Base-by-base conservation (phyloP, 495 filamentous ascomycete species). In the Peziza echinospora region DNA sequence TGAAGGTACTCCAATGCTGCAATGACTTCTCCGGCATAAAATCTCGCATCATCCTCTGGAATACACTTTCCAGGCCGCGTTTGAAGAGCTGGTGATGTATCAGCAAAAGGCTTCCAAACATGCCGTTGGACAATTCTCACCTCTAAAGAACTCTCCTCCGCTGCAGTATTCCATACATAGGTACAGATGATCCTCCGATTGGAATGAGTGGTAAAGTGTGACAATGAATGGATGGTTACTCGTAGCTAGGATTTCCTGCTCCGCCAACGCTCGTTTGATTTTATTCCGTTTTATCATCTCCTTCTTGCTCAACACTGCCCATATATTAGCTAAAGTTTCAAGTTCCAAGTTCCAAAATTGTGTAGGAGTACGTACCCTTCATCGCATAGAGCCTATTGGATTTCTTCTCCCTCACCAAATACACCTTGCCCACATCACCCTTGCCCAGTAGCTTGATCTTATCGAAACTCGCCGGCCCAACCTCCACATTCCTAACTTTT, bases 251-350 rank as follows among this genome's bases (percentile, higher is more conserved):
- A 97, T 97, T 59, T 97, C 89, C 63, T 97, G 89, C 63, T 97
- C 89, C 22, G 89, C 89, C 60, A 97, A 67, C 41, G 89, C 89
- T 53, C 89, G 77, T 70, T 97, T 97, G 69, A 97, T 97, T 72
- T 97, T 97, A 65, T 97, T 97, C 25, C 89, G 78, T 69, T 97
- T 97, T 67, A 97, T 97, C 89, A 97, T 97, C 67, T 97, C 89
- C 70, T 94, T 93, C 66, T 97, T 97, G 71, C 85, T 96, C 65
- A 97, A 55, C 8, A 97, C 89, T 97, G 59, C 21, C 28, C 28
- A 48, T 52, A 13, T 6, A 37, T 37, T 37, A 37, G 11, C 25
- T 41, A 22, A 10, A 28, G 13, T 25, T 22, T 11, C 8, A 22
- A 5, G 30, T 3, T 34, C 26, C n/a, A n/a, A n/a, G n/a, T n/a